phyloP scores from a whole-genome alignment of 176 grass and related monocot species.

The Zizania latifolia region DNA sequence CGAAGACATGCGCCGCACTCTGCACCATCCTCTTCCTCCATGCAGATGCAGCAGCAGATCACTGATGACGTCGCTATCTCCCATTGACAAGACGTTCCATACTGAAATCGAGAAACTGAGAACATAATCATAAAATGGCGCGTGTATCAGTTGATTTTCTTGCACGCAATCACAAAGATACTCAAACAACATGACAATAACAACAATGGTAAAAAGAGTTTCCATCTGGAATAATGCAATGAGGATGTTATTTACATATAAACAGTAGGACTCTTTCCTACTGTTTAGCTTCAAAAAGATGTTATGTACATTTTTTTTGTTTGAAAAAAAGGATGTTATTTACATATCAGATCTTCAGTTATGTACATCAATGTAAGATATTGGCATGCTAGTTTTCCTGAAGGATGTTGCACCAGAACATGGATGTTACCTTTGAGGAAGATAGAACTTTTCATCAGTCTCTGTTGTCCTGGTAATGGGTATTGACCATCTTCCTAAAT shows the following conservation, averaged over 20 bases:
- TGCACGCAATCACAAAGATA: not conserved
- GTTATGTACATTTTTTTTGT: too few relatives aligned
- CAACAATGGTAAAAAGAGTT: not conserved
- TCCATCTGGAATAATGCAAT: not conserved
- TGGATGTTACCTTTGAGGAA: conserved; percentile 10
- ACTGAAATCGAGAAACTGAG: too few relatives aligned
- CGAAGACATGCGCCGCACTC: not conserved
- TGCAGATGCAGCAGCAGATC: too few relatives aligned
- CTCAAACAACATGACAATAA: not conserved
- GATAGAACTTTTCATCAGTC: conserved; percentile 62
- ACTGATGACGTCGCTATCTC: too few relatives aligned
- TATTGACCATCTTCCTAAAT: conserved; percentile 79
- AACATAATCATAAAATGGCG: too few relatives aligned
- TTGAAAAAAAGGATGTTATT: not conserved
- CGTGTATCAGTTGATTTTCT: too few relatives aligned
- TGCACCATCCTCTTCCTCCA: too few relatives aligned
- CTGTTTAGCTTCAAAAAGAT: too few relatives aligned
- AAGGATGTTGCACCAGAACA: not conserved
- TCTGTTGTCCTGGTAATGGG: conserved; percentile 50
- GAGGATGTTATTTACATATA: not conserved
- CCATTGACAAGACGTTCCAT: too few relatives aligned
- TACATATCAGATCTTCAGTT: not conserved
- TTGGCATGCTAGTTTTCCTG: not conserved
- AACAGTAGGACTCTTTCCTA: too few relatives aligned
- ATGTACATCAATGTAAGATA: conserved; percentile 1